Evolutionary conservation across 495 filamentous ascomycete genomes (phyloP).

Genomic region (Jackrogersella multiformis): DNA sequence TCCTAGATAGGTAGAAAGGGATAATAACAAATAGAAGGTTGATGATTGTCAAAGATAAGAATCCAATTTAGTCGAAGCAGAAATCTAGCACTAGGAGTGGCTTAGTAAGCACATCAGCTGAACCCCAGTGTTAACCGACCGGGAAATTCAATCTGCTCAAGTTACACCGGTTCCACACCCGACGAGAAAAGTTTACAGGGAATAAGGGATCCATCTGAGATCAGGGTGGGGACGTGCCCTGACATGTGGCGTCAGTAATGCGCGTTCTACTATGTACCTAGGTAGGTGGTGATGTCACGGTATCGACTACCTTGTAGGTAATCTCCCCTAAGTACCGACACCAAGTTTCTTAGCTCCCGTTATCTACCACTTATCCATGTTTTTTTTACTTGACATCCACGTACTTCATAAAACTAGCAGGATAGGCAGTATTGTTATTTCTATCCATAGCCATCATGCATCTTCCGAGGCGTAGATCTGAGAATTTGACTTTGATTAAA

Average conservation of each 20-base stretch:
- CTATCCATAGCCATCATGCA: background rate
- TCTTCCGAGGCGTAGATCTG: background rate
- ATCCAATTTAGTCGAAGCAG: too few relatives aligned
- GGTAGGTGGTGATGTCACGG: conserved; percentile 36
- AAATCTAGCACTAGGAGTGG: background rate
- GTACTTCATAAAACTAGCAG: background rate
- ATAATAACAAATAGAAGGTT: too few relatives aligned
- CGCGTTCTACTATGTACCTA: too few relatives aligned
- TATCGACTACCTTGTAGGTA: conserved; percentile 5
- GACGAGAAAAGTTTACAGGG: too few relatives aligned
- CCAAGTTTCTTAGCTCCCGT: conserved; percentile 19
- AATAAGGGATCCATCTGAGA: background rate
- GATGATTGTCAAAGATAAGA: background rate
- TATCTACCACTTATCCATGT: background rate
- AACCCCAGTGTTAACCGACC: background rate
- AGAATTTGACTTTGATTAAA: background rate
- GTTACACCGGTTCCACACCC: background rate
- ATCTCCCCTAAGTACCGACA: conserved; percentile 15
- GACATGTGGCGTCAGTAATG: conserved; percentile 6
- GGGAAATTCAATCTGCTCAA: background rate
- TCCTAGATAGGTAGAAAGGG: too few relatives aligned
- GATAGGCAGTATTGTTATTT: background rate
- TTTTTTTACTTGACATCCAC: background rate
- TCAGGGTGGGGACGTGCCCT: conserved; percentile 5
- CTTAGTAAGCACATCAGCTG: background rate